Evolutionary conservation across 768 basidiomycete species (phyloP).

Genomic region (Sarcomyxa edulis): DNA sequence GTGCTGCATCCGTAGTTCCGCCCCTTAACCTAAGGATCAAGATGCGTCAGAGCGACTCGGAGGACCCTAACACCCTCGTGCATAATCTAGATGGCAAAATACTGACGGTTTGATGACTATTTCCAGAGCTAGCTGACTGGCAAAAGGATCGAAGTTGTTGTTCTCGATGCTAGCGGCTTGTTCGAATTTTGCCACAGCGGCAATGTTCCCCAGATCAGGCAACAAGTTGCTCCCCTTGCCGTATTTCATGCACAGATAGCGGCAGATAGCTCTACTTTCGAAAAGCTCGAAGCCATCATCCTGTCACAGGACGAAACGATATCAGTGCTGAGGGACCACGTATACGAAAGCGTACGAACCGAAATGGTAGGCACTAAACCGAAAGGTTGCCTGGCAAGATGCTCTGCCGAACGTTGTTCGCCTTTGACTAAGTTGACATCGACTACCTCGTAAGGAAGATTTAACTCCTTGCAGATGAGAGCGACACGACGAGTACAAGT

Average conservation of each 20-base stretch:
- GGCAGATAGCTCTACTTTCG: conserved; percentile 55
- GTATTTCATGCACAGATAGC: conserved; percentile 54
- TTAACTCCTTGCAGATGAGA: no score
- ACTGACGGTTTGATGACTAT: conserved; percentile 47
- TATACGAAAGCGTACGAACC: no score
- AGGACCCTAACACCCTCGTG: no score
- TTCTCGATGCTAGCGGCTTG: conserved; percentile 48
- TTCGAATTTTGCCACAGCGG: conserved; percentile 36
- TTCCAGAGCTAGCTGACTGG: conserved; percentile 35
- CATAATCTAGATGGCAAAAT: no score
- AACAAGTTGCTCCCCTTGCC: conserved; percentile 44
- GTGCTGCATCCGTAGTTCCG: conserved; percentile 14
- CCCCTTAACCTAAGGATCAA: no score
- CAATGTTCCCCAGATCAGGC: conserved; percentile 29
- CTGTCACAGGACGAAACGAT: no score
- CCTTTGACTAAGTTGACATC: no score
- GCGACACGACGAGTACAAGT: no score
- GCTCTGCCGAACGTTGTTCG: no score
- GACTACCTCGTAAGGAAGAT: no score
- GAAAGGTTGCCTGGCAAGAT: conserved; percentile 36
- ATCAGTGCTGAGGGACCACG: no score
- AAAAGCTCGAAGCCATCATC: conserved; percentile 58
- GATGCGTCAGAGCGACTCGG: no score
- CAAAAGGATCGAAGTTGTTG: conserved; percentile 42
- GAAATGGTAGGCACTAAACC: conserved; percentile 39